Conservation (phyloP, 805 yeast species). For the Metschnikowia santaceciliae region DNA sequence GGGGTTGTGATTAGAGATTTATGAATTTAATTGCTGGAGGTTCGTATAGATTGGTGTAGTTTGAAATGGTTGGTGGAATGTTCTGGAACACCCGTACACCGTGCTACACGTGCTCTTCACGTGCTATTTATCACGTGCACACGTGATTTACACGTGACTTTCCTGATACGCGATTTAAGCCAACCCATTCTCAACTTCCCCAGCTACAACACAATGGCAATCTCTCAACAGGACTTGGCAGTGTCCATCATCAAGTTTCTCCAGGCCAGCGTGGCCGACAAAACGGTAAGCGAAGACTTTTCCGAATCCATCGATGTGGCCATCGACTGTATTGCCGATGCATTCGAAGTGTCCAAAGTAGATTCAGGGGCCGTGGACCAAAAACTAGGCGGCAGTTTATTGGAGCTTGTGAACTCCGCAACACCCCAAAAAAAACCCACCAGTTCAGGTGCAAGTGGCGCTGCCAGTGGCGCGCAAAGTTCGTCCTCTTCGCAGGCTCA, state of each 20-base stretch:
- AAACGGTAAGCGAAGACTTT: conserved; percentile 71
- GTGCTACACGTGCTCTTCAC: too few relatives aligned
- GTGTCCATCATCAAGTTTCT: conserved; percentile 72
- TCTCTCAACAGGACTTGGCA: conserved; percentile 62
- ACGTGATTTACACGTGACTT: not conserved
- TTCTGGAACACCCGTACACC: conserved; percentile 20
- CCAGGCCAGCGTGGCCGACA: conserved; percentile 51
- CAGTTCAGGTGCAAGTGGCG: not conserved
- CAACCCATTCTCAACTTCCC: not conserved
- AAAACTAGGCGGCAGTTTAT: conserved; percentile 46
- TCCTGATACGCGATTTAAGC: too few relatives aligned
- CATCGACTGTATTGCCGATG: conserved; percentile 85
- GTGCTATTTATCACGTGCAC: too few relatives aligned
- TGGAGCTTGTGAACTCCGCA: conserved; percentile 36
- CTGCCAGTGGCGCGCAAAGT: conserved; percentile 1
- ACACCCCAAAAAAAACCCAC: too few relatives aligned
- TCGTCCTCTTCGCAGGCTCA: conserved; percentile 25
- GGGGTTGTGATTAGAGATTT: too few relatives aligned
- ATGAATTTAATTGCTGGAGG: too few relatives aligned
- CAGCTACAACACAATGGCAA: conserved; percentile 31
- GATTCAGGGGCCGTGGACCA: conserved; percentile 29
- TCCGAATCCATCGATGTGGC: conserved; percentile 91
- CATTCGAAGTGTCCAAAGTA: conserved; percentile 61
- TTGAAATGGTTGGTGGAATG: conserved; percentile 3
- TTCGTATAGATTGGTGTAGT: too few relatives aligned